Conservation (phyloP, 2,329 filamentous ascomycete genomes). For the Chaetomium strumarium region DNA sequence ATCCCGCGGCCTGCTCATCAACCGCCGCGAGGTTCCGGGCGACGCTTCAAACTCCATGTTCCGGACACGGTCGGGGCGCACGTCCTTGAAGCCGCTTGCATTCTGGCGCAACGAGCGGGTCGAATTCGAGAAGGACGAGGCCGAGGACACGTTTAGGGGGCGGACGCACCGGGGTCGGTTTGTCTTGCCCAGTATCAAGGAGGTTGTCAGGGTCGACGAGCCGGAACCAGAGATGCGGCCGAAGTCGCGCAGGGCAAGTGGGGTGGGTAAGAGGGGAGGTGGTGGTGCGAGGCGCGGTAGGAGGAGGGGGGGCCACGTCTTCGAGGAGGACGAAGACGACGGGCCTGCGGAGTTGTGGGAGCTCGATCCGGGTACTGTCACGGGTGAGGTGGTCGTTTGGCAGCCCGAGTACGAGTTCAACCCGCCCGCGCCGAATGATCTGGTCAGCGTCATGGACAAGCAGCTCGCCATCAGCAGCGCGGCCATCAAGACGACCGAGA, state of each 20-base stretch:
- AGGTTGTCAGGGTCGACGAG: slow-evolving; percentile 69
- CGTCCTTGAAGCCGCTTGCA: slow-evolving; percentile 70
- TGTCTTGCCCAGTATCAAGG: slow-evolving; percentile 65
- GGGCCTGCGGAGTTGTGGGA: slow-evolving; percentile 60
- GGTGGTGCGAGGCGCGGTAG: slow-evolving; percentile 12
- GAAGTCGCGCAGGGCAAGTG: slow-evolving; percentile 23
- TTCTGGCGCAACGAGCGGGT: slow-evolving; percentile 84
- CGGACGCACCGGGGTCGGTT: slow-evolving; percentile 40
- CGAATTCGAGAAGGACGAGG: slow-evolving; percentile 59
- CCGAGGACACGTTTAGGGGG: slow-evolving; percentile 38
- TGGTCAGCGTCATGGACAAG: slow-evolving; percentile 48
- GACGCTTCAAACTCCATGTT: slow-evolving; percentile 45
- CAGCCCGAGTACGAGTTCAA: slow-evolving; percentile 50
- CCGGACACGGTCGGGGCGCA: slow-evolving; percentile 69
- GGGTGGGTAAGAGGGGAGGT: slow-evolving; percentile 9
- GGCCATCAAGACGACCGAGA: slow-evolving; percentile 52
- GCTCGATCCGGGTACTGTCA: slow-evolving; percentile 55
- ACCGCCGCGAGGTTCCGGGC: slow-evolving; percentile 36
- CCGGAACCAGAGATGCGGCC: slow-evolving; percentile 38
- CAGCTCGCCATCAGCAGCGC: slow-evolving; percentile 51
- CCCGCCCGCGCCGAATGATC: slow-evolving; percentile 50
- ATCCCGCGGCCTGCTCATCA: slow-evolving; percentile 48
- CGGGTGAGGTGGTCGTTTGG: slow-evolving; percentile 60
- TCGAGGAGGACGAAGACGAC: slow-evolving; percentile 29
- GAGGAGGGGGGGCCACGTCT: slow-evolving; percentile 2